Evolutionary conservation across 2,329 filamentous ascomycete genomes (phyloP), one percentile per base, ranked within the genome.

Genomic region (Penicillium sp.): DNA sequence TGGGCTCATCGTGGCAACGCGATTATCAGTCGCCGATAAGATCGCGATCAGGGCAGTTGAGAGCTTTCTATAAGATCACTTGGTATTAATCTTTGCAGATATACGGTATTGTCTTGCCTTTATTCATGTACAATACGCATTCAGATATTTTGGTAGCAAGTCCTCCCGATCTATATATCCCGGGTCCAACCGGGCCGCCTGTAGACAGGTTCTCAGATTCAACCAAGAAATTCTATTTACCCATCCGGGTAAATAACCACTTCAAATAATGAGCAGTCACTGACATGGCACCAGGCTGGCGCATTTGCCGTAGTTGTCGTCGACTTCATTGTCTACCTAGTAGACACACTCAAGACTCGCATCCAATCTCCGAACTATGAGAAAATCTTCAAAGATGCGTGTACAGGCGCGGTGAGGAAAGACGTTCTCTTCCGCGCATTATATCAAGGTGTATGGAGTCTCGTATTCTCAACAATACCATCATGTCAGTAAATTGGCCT

Each of bases 341-440:
- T 97, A 17, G 93, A 97, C 75, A 97, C 93, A 0, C 82, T 97
- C 71, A 97, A 97, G 75, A 97, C 93, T 8, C 86, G 93, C 10
- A 85, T 92, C 53, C 93, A 96, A 75, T 92, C 89, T 57, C 89
- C 88, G 13, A 86, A 93, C 70, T 95, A 93, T 78, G 80, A 86
- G 40, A 84, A 84, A 54, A 83, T 89, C 0, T 94, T 88, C 73
- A 85, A 83, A 63, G 79, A 89, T 78, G 82, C 83, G 17, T 78
- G 79, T 1, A 84, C 85, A 24, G 83, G 84, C 15, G 81, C 82
- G 1, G 77, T 86, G 35, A 86, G 84, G 49, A 82, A 82, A 61
- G 81, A 83, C 58, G 76, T 84, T 22, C 81, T 89, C 59, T 88
- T 92, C 66, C 84, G 87, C 13, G 93, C 93, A 0, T 79, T 97